A percentile compares a stretch with the other conserved stretches of the same genome.
Evolutionary conservation across 306 rosid species (phyloP).

Genomic region (Bauhinia variegata): DNA sequence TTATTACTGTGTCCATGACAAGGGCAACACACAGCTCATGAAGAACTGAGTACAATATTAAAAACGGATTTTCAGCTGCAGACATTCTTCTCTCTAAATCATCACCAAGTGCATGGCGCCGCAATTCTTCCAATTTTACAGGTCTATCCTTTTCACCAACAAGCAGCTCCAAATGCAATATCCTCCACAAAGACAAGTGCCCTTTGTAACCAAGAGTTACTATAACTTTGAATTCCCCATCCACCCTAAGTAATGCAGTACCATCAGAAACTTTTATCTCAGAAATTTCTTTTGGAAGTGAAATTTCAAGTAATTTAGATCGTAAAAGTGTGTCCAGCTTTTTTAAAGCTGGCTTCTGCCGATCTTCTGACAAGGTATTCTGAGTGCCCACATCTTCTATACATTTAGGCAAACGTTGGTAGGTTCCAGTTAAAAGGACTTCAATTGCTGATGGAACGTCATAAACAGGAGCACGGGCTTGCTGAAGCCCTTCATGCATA

Average conservation of each 20-base stretch:
- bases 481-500: slow-evolving; percentile 99
- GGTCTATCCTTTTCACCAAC: slow-evolving; percentile 83
- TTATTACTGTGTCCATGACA: slow-evolving; percentile 85
- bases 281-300: slow-evolving; percentile 83
- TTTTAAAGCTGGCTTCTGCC: slow-evolving; percentile 87
- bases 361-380: slow-evolving; percentile 70
- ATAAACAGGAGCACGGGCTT: slow-evolving; percentile 95
- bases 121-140: slow-evolving; percentile 69
- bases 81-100: slow-evolving; percentile 99
- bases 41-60: slow-evolving; percentile 73
- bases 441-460: slow-evolving; percentile 97
- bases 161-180: slow-evolving; percentile 90
- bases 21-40: slow-evolving; percentile 93
- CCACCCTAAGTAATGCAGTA: slow-evolving; percentile 72
- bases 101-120: slow-evolving; percentile 77
- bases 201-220: slow-evolving; percentile 96
- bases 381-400: slow-evolving; percentile 82
- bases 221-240: slow-evolving; percentile 89
- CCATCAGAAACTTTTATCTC: slow-evolving; percentile 77
- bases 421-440: slow-evolving; percentile 80
- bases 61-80: slow-evolving; percentile 81
- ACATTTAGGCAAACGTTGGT: slow-evolving; percentile 86
- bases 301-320: slow-evolving; percentile 78
- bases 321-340: slow-evolving; percentile 89
- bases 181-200: slow-evolving; percentile 95